A percentile compares a stretch with the other conserved stretches of the same genome.
phyloP scores from a whole-genome alignment of 768 basidiomycete genomes.

The Termitomyces sp. region DNA sequence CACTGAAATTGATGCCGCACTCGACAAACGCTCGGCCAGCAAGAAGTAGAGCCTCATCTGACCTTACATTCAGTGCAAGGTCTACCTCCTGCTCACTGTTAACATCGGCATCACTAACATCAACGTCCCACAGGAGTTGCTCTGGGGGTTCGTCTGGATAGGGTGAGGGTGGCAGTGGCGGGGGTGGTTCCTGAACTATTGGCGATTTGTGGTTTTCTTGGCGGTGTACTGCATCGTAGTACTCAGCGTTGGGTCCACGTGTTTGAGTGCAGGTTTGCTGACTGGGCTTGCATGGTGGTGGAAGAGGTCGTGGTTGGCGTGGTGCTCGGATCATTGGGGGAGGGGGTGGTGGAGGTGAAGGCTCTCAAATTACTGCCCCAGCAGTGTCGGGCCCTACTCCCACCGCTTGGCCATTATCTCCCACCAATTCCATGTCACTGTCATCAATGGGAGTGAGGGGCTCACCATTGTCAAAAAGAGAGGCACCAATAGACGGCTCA shows the following conservation, averaged over 20 bases:
- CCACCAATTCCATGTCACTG: too few relatives aligned
- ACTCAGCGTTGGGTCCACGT: background rate
- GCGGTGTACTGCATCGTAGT: background rate
- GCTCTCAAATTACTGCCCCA: too few relatives aligned
- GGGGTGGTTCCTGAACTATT: background rate
- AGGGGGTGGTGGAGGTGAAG: too few relatives aligned
- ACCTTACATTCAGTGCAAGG: too few relatives aligned
- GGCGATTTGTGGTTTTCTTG: background rate
- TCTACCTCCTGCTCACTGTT: constrained; percentile 1
- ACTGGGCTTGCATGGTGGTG: background rate
- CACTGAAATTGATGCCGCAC: background rate
- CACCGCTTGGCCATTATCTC: too few relatives aligned
- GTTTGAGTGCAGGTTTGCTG: background rate
- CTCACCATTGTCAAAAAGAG: too few relatives aligned
- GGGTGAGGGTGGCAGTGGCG: background rate
- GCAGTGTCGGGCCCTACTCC: too few relatives aligned
- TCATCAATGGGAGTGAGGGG: too few relatives aligned
- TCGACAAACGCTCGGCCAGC: background rate
- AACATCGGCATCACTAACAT: background rate
- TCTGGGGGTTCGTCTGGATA: background rate
- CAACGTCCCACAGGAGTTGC: background rate
- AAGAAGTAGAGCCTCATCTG: too few relatives aligned
- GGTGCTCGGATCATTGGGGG: background rate
- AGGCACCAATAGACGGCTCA: too few relatives aligned
- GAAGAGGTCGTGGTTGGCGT: too few relatives aligned